Base-by-base conservation (phyloP, 805 yeast species). In the Yamadazyma tumulicola region DNA sequence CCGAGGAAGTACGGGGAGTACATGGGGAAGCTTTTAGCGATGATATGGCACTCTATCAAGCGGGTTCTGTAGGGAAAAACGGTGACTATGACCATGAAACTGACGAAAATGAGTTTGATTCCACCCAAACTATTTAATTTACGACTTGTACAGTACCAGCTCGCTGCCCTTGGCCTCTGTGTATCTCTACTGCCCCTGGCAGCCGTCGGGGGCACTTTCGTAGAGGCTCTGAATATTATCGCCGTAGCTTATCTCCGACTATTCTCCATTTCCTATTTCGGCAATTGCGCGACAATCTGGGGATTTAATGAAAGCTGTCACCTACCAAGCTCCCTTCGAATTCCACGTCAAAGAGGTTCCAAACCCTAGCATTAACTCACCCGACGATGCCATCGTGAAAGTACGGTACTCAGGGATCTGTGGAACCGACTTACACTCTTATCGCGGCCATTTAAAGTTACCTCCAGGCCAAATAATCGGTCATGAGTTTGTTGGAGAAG, bases 351-450 rank as follows among this genome's bases (percentile, higher is more conserved):
- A 64, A 33, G 51, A 47, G 1, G 59, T 62, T 28, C 64, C 68
- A 3, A 53, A 55, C 9, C 80, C 80, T 7, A 32, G 38, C 18
- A 47, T 75, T 15, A 39, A 51, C 17, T 43, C 43, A 1, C 58
- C 64, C 2, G 54, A 57, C 0, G 78, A 74, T 41, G 67, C 67
- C n/a, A 67, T 74, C 25, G 55, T 75, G 32, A 71, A 69, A 42
- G 74, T 69, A 20, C 57, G 56, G 33, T 68, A 57, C 36, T 64
- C 77, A 2, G 78, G 75, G 3, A 51, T 75, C 12, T 75, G 80
- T 49, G 80, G 80, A 2, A 67, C 78, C 5, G 80, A 75, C 44
- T 57, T 75, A 35, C 80, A 75, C 49, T 62, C 68, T 27, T 74
- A 70, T 45, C 51, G 79, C n/a, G 79, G 79, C n/a, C 65, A 68